Conservation (phyloP, 495 filamentous ascomycete genomes). For the Evansstolkia leycettana region DNA sequence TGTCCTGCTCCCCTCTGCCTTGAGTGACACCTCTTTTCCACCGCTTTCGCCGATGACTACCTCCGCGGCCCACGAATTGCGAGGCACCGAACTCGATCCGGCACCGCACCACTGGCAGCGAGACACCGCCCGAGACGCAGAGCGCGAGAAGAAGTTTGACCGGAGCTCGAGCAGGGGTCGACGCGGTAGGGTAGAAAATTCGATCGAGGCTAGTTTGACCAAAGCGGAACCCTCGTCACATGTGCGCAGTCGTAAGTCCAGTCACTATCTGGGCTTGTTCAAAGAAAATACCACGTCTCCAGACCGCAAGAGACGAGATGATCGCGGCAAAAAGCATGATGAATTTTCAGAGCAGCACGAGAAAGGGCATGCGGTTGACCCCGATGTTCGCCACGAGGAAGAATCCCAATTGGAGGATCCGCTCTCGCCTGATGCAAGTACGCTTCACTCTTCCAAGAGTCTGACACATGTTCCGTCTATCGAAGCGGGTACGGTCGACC, state of each 20-base stretch:
- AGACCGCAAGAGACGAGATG: constrained; percentile 33
- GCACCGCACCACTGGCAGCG: constrained; percentile 9
- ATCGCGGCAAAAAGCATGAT: constrained; percentile 18
- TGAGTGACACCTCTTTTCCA: constrained; percentile 15
- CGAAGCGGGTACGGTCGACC: constrained; percentile 1
- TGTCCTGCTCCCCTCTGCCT: constrained; percentile 17
- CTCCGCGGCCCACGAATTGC: constrained; percentile 8
- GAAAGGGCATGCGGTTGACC: constrained; percentile 4
- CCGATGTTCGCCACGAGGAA: constrained; percentile 2
- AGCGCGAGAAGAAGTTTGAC: constrained; percentile 12
- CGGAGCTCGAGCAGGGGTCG: constrained; percentile 32
- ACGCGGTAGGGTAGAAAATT: constrained; percentile 55
- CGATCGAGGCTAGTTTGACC: constrained; percentile 68
- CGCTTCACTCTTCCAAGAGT: constrained; percentile 13
- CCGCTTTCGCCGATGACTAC: constrained; percentile 10
- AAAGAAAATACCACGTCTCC: constrained; percentile 65
- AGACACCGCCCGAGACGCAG: constrained; percentile 8
- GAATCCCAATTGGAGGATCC: not conserved
- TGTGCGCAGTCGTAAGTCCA: constrained; percentile 82
- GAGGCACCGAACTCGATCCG: constrained; percentile 9
- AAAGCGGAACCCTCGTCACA: constrained; percentile 61
- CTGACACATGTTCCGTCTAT: constrained; percentile 23
- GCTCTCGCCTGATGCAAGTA: constrained; percentile 6
- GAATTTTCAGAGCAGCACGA: constrained; percentile 10
- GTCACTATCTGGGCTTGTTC: constrained; percentile 84